These are phyloP conservation scores for Thelonectria discophora DNA, from an alignment of 2,329 filamentous ascomycete species.

Conservation along the genomic window DNA sequence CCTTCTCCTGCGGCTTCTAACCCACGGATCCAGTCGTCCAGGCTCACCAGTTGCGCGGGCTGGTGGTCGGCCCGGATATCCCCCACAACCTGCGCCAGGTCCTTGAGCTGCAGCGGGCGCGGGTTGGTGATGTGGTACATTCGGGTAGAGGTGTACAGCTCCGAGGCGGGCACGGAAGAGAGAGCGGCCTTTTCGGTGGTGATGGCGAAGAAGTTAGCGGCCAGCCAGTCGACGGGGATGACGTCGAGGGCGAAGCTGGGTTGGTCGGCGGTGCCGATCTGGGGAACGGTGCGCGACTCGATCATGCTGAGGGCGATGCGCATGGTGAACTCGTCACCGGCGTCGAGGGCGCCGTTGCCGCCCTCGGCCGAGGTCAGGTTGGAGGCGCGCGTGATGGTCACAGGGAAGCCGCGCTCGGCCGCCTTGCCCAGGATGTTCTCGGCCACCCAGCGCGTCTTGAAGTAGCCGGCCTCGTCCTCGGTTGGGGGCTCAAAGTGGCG, in stretches of 20 bases:
- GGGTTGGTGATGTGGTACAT: constrained; percentile 40
- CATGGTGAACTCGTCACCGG: constrained; percentile 38
- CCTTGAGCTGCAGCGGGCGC: constrained; percentile 33
- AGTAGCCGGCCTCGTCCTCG: constrained; percentile 40
- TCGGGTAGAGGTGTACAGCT: constrained; percentile 20
- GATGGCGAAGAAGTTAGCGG: constrained; percentile 30
- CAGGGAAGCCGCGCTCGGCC: constrained; percentile 37
- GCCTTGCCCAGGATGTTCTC: constrained; percentile 39
- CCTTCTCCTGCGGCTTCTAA: constrained; percentile 24
- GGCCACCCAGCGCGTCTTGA: constrained; percentile 42
- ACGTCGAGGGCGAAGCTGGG: constrained; percentile 38
- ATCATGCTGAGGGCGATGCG: constrained; percentile 38
- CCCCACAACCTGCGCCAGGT: constrained; percentile 34
- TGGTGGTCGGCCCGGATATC: constrained; percentile 27
- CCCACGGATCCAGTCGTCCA: constrained; percentile 31
- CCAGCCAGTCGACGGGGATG: constrained; percentile 39
- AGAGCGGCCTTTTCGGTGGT: constrained; percentile 28
- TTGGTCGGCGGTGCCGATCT: constrained; percentile 31
- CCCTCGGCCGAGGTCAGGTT: constrained; percentile 30
- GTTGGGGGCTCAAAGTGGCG: constrained; percentile 37
- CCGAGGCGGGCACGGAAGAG: background rate
- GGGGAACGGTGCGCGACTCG: constrained; percentile 36
- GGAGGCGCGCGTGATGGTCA: constrained; percentile 36
- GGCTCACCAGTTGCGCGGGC: constrained; percentile 24
- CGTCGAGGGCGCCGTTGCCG: constrained; percentile 27